phyloP scores from a whole-genome alignment of 768 basidiomycete species.

The Lactarius vividus region DNA sequence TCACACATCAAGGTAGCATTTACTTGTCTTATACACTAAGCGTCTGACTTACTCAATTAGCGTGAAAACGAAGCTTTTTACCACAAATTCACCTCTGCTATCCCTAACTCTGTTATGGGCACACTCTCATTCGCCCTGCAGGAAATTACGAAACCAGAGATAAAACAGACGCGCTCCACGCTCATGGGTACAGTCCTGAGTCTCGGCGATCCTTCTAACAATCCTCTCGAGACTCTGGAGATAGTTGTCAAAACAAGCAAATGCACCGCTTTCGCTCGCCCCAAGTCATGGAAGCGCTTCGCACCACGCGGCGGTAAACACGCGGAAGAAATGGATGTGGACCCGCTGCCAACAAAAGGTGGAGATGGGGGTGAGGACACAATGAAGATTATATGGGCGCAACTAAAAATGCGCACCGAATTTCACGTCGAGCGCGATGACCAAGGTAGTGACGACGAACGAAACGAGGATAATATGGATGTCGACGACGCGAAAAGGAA shows the following conservation, averaged over 20 bases:
- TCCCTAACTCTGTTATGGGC: conserved; percentile 55
- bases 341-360: conserved; percentile 19
- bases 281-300: conserved; percentile 81
- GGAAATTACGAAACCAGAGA: conserved; percentile 58
- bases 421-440: conserved; percentile 49
- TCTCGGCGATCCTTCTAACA: conserved; percentile 70
- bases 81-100: conserved; percentile 40
- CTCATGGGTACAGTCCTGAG: conserved; percentile 64
- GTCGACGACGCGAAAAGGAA: conserved; percentile 37
- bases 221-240: conserved; percentile 69
- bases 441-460: conserved; percentile 32
- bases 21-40: background rate
- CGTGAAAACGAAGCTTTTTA: conserved; percentile 75
- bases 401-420: conserved; percentile 47
- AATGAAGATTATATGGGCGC: conserved; percentile 36
- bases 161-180: conserved; percentile 65
- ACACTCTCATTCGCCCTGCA: conserved; percentile 64
- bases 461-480: conserved; percentile 40
- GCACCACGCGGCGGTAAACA: conserved; percentile 37
- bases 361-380: conserved; percentile 22
- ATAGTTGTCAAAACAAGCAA: conserved; percentile 76
- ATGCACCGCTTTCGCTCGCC: conserved; percentile 65
- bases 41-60: conserved; percentile 38
- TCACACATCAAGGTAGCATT: conserved; percentile 62
- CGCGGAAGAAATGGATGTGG: conserved; percentile 36